Evolutionary conservation across 768 basidiomycete species (phyloP), one percentile per base, ranked within the genome.

Genomic region (Hygrophorus russula): DNA sequence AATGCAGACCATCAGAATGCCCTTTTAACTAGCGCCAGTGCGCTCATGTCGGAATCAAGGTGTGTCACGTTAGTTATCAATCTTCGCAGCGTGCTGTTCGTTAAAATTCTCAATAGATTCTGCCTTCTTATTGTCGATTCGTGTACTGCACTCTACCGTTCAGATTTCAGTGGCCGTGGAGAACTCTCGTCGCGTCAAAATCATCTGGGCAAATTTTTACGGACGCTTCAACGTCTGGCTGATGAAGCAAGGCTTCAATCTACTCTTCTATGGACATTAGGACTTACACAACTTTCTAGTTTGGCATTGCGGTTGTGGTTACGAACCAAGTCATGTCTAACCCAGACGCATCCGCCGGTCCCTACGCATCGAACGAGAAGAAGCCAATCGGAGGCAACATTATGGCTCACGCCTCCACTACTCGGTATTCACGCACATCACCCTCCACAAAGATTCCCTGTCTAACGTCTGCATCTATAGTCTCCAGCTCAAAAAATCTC

Each of bases 311-410:
- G 3, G 94, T 98, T 17, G 92, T 99, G 9, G 82, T 97, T 33
- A 88, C 89, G 3, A 99, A 99, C 59, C 96, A 99, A 61, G 96
- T 99, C 52, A 96, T 99, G 77, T 97, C 96, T n/a, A 93, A 81
- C 45, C 94, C 96, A 2, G 96, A 99, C 58, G 91, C 90, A 20
- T 78, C 84, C 2, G 89, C 89, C 38, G 85, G 86, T 10, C 87
- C 89, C 14, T 89, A 88, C 49, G 82, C 82, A 32, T 76, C 77
- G 3, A 90, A 96, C 54, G 86, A 91, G 64, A 94, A 96, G 73
- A 99, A 99, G 63, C 96, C 96, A 12, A 94, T 99, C 43, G 96
- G 96, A 36, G 94, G 94, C 17, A 99, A 99, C 61, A 99, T 99
- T 55, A 84, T 99, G 76, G 96, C 96, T 1, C 96, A 99, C 66